These are phyloP conservation scores for Inonotus hispidus DNA, from an alignment of 1,284 basidiomycete genomes.

Conservation along the genomic window DNA sequence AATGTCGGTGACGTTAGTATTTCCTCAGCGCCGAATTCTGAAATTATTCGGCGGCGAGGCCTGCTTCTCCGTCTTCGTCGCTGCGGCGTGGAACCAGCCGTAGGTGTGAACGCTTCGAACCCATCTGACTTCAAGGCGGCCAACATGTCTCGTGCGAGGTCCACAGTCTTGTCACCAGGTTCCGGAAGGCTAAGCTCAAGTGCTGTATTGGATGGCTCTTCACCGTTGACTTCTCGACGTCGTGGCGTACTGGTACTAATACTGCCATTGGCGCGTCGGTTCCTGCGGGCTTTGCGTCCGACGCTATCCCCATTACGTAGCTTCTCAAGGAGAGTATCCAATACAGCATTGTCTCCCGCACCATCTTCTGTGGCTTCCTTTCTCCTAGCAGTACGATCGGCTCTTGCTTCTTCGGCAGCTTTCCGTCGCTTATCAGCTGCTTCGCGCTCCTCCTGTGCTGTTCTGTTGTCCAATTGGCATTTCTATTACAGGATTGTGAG, in stretches of 20 bases:
- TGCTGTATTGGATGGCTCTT: conserved; percentile 23
- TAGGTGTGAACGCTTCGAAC: conserved; percentile 31
- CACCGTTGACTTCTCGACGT: conserved; percentile 37
- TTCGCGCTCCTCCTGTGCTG: conserved; percentile 57
- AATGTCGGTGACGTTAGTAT: conserved; percentile 3
- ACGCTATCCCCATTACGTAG: conserved; percentile 64
- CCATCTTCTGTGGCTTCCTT: conserved; percentile 41
- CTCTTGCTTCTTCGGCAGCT: conserved; percentile 55
- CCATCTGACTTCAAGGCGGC: conserved; percentile 65
- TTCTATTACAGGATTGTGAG: conserved; percentile 47
- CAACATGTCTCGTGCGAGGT: conserved; percentile 68
- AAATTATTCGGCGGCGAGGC: neutral
- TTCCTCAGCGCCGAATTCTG: conserved; percentile 13
- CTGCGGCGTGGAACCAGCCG: conserved; percentile 27
- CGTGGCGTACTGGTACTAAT: conserved; percentile 27
- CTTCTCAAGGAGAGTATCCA: conserved; percentile 72
- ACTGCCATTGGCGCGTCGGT: conserved; percentile 37
- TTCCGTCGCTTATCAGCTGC: conserved; percentile 62
- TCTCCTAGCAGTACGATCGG: conserved; percentile 46
- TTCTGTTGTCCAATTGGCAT: conserved; percentile 77
- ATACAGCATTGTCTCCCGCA: conserved; percentile 54
- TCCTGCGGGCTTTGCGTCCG: conserved; percentile 50
- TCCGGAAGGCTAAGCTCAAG: conserved; percentile 14
- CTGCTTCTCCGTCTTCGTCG: conserved; percentile 24
- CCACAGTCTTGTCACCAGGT: conserved; percentile 43